Evolutionary conservation across 2,329 filamentous ascomycete species (phyloP), one percentile per base, ranked within the genome.

Genomic region (Penicillium sclerotigenum): DNA sequence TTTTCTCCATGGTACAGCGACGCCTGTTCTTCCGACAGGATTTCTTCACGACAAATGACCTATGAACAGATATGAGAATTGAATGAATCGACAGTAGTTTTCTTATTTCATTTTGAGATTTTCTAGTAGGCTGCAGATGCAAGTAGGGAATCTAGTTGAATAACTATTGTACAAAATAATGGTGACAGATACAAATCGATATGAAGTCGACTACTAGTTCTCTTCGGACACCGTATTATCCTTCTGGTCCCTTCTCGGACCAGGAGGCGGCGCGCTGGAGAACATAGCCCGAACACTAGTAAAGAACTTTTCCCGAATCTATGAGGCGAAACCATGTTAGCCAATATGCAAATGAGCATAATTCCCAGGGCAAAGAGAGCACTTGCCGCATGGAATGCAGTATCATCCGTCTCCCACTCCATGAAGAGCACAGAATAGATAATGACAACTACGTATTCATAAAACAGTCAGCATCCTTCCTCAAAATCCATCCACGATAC

Each of bases 361-460:
- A 7, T 22, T 10, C 13, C n/a, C 24, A 45, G 18, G 11, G 7
- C 24, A 14, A 42, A 6, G 48, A 37, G 38, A 47, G 40, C n/a
- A 66, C 71, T 69, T 55, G 77, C 75, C 52, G 71, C 69, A 47
- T 75, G 69, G 58, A 78, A 75, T 2, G 73, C 74, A 61, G 72
- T 75, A 42, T 67, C 68, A 51, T 65, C 66, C n/a, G 70, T 68
- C 62, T 73, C 73, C 75, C 76, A 77, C 59, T 76, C 72, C 73
- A 78, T 75, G 50, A 76, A 77, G 1, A 79, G 64, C 28, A 77
- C 63, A 14, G 73, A 71, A 57, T 79, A 79, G 46, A 75, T 52
- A 42, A 75, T 41, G 26, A 77, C 70, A 61, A 74, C 77, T 79
- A 41, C 41, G 20, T 14, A n/a, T n/a, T 10, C 28, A 46, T n/a